Percentiles rank a stretch among this genome's conserved stretches.
These are phyloP conservation scores for Zancudomyces culisetae DNA, from an alignment of 371 early-diverging fungal genomes.

Conservation along the genomic window DNA sequence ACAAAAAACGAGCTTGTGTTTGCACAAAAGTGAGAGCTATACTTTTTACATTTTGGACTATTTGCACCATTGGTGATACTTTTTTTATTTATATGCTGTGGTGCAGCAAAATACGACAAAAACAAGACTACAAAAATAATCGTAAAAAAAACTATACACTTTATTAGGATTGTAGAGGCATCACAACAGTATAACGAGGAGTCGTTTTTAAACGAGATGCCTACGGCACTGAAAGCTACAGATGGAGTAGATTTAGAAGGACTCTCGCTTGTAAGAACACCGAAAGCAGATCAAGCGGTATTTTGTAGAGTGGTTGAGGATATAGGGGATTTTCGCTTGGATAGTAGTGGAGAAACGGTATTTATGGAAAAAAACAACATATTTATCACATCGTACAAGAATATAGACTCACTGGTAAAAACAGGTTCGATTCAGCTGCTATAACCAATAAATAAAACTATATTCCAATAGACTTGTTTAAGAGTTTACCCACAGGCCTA, in stretches of 20 bases:
- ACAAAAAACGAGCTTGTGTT: constrained; percentile 29
- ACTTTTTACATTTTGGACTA: background rate
- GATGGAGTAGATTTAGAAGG: constrained; percentile 14
- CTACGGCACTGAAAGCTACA: constrained; percentile 12
- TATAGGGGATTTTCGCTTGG: constrained; percentile 38
- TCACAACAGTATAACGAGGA: background rate
- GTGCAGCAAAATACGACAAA: constrained; percentile 9
- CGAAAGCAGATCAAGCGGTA: constrained; percentile 50
- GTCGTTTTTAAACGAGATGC: constrained; percentile 22
- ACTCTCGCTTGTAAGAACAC: constrained; percentile 30
- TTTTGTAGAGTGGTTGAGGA: constrained; percentile 38
- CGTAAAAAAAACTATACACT: too few species aligned
- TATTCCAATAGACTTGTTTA: too few species aligned
- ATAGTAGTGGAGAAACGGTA: constrained; percentile 3
- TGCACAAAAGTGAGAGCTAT: constrained; percentile 25
- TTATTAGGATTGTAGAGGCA: background rate
- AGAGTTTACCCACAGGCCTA: too few species aligned
- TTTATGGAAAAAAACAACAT: constrained; percentile 23
- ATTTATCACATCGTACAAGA: constrained; percentile 32
- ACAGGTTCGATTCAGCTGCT: constrained; percentile 26
- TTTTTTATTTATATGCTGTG: constrained; percentile 5
- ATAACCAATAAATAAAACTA: too few species aligned
- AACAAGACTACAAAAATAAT: constrained; percentile 11
- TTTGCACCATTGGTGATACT: too few species aligned
- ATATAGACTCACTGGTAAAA: constrained; percentile 26